A percentile compares a stretch with the other conserved stretches of the same genome.
phyloP scores from a whole-genome alignment of 352 stramenopile genomes.

The Globisporangium iwayamae region DNA sequence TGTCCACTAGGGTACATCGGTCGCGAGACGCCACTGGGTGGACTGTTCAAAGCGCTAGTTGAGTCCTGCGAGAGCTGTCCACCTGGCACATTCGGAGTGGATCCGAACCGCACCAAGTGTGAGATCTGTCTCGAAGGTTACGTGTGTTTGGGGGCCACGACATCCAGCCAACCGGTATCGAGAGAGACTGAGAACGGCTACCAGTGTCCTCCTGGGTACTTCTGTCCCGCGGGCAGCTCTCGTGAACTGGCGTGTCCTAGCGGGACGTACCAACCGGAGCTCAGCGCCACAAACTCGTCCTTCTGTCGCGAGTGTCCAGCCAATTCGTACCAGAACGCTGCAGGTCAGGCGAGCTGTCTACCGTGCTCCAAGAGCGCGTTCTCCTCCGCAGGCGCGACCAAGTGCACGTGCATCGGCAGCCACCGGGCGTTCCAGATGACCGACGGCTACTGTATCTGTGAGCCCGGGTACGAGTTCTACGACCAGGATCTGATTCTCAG shows the following conservation, averaged over 20 bases:
- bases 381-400: slow-evolving; percentile 40
- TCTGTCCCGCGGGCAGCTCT: slow-evolving; percentile 61
- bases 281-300: slow-evolving; percentile 35
- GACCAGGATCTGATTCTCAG: slow-evolving; percentile 80
- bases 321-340: slow-evolving; percentile 77
- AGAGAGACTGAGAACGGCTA: slow-evolving; percentile 77
- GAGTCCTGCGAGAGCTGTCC: slow-evolving; percentile 77
- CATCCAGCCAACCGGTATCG: slow-evolving; percentile 47
- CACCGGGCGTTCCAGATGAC: slow-evolving; percentile 90
- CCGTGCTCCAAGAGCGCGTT: slow-evolving; percentile 86
- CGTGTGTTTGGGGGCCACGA: slow-evolving; percentile 78
- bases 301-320: slow-evolving; percentile 62
- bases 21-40: slow-evolving; percentile 43
- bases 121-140: slow-evolving; percentile 72
- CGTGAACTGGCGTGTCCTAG: slow-evolving; percentile 63
- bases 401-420: slow-evolving; percentile 82
- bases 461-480: slow-evolving; percentile 90
- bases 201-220: slow-evolving; percentile 72
- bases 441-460: slow-evolving; percentile 89
- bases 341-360: slow-evolving; percentile 69
- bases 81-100: slow-evolving; percentile 72
- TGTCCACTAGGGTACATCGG: slow-evolving; percentile 80
- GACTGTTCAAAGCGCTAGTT: slow-evolving; percentile 39
- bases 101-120: slow-evolving; percentile 74
- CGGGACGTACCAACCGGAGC: slow-evolving; percentile 71